Conservation (phyloP, 2,329 filamentous ascomycete genomes). For the Thelonectria discophora region DNA sequence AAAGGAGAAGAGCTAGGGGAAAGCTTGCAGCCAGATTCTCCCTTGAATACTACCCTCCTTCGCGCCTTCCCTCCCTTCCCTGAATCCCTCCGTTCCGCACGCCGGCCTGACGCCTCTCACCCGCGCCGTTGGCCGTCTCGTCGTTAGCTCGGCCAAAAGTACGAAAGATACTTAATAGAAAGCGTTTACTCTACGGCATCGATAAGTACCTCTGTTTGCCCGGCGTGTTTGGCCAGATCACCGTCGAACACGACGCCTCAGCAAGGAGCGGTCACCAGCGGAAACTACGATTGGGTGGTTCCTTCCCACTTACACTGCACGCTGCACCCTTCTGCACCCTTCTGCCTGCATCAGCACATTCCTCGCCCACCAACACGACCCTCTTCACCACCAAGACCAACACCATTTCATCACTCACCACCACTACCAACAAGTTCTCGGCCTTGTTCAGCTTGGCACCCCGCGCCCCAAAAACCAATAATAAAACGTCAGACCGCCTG, state of each 20-base stretch:
- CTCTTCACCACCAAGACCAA: constrained; percentile 21
- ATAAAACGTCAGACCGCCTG: constrained; percentile 42
- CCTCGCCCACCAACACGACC: constrained; percentile 11
- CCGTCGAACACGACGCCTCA: background rate
- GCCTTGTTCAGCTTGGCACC: constrained; percentile 30
- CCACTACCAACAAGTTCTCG: constrained; percentile 26
- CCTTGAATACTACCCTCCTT: constrained; percentile 11
- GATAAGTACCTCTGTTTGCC: background rate
- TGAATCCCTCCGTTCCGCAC: background rate
- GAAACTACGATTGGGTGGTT: constrained; percentile 1
- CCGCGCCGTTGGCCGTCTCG: background rate
- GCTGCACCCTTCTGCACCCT: constrained; percentile 1
- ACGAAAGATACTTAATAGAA: constrained; percentile 1
- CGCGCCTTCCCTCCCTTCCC: background rate
- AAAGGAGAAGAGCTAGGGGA: constrained; percentile 1
- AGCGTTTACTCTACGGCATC: constrained; percentile 4
- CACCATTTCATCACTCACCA: constrained; percentile 25
- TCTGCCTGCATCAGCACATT: constrained; percentile 9
- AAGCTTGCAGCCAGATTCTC: background rate
- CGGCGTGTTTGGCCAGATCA: background rate
- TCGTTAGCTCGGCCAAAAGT: background rate
- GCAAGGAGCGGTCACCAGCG: constrained; percentile 20
- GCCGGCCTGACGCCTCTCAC: constrained; percentile 4
- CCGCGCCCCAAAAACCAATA: constrained; percentile 37
- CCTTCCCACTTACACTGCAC: constrained; percentile 30